Conservation (phyloP, 2,329 filamentous ascomycete genomes). For the Didymellaceae sp. region DNA sequence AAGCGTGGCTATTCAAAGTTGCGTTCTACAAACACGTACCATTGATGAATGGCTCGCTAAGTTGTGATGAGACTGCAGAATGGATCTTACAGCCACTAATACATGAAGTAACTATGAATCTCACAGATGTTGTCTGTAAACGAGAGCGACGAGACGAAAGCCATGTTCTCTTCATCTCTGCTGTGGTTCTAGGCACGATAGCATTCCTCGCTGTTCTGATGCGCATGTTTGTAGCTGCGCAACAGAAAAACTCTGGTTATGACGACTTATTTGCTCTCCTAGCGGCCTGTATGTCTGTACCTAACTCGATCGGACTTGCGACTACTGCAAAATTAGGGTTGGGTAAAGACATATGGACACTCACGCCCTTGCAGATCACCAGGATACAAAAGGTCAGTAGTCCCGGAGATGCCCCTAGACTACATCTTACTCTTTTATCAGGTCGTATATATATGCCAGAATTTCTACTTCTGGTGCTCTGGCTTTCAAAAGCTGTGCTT, state of each 20-base stretch:
- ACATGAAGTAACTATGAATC: not conserved
- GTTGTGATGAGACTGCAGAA: not conserved
- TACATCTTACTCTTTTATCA: slow-evolving; percentile 3
- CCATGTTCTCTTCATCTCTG: not conserved
- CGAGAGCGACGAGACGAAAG: not conserved
- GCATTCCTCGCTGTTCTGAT: not conserved
- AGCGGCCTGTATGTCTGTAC: slow-evolving; percentile 2
- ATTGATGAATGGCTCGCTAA: not conserved
- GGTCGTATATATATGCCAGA: slow-evolving; percentile 28
- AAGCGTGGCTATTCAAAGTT: not conserved
- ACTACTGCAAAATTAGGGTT: not conserved
- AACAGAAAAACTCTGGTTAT: not conserved
- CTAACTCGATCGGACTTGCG: not conserved
- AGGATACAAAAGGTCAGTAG: slow-evolving; percentile 39
- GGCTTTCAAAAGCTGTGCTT: slow-evolving; percentile 33
- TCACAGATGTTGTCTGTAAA: not conserved
- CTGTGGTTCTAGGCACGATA: not conserved
- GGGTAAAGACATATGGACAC: slow-evolving; percentile 48
- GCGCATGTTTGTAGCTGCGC: not conserved
- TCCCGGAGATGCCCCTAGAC: not conserved
- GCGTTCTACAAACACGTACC: not conserved
- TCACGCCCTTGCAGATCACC: slow-evolving; percentile 50
- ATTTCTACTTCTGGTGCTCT: slow-evolving; percentile 34
- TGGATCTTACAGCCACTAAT: not conserved
- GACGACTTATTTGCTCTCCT: slow-evolving; percentile 39